Conservation (phyloP, 2,329 filamentous ascomycete genomes). For the Massarina eburnea region DNA sequence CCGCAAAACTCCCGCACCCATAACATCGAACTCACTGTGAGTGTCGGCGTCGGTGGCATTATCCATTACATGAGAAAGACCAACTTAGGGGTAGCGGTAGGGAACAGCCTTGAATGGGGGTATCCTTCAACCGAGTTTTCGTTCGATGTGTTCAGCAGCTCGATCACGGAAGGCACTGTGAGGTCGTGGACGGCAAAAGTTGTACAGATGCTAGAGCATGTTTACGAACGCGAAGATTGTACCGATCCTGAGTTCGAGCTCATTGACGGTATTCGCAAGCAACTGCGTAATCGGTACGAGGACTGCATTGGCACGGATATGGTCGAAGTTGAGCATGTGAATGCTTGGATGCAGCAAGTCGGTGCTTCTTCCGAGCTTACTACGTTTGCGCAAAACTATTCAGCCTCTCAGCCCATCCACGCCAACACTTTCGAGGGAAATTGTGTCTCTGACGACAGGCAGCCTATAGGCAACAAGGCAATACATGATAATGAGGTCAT, state of each 20-base stretch:
- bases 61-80: constrained; percentile 14
- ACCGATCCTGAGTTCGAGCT: constrained; percentile 13
- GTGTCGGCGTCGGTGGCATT: neutral
- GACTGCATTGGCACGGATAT: constrained; percentile 12
- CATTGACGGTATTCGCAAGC: constrained; percentile 13
- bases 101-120: constrained; percentile 24
- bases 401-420: neutral
- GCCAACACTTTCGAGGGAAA: neutral
- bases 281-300: constrained; percentile 5
- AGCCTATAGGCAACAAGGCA: too few relatives aligned
- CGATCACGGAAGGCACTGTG: constrained; percentile 7
- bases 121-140: constrained; percentile 6
- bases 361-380: neutral
- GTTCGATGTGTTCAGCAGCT: constrained; percentile 13
- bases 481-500: neutral
- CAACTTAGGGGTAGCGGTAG: constrained; percentile 12
- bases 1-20: constrained; percentile 33
- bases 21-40: neutral
- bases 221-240: constrained; percentile 9
- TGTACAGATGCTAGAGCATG: constrained; percentile 13
- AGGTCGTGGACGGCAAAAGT: constrained; percentile 17
- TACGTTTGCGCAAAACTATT: neutral
- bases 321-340: constrained; percentile 5
- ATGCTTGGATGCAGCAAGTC: neutral
- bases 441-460: neutral